phyloP scores from a whole-genome alignment of 805 yeast genomes.

The Jamesozyma lodderae region DNA sequence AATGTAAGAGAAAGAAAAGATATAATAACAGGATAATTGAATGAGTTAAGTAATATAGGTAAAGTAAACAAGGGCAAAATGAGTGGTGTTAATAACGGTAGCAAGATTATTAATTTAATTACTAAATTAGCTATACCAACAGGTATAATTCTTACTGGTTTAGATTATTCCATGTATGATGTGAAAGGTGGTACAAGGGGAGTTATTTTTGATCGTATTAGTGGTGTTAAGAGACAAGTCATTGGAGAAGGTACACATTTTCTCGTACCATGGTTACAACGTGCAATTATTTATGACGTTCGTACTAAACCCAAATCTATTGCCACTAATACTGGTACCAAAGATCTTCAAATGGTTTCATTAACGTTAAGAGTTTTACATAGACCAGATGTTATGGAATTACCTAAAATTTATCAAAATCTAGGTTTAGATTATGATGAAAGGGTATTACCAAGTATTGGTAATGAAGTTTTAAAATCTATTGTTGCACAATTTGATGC shows the following conservation, averaged over 20 bases:
- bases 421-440: conserved; percentile 93
- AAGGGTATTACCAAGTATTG: conserved; percentile 85
- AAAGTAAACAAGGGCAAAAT: not conserved
- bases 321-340: conserved; percentile 91
- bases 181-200: conserved; percentile 96
- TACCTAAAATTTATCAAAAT: conserved; percentile 83
- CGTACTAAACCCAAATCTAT: conserved; percentile 93
- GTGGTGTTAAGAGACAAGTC: conserved; percentile 82
- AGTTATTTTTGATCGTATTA: conserved; percentile 83
- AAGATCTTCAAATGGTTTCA: conserved; percentile 92
- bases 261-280: conserved; percentile 90
- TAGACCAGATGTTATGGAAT: conserved; percentile 77
- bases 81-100: conserved; percentile 1
- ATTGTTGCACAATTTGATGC: conserved; percentile 94
- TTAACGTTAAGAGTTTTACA: conserved; percentile 87
- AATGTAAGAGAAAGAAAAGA: not conserved
- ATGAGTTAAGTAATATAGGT: not conserved
- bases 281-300: conserved; percentile 82
- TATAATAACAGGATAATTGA: not conserved
- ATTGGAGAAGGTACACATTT: conserved; percentile 97
- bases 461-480: conserved; percentile 81
- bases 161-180: conserved; percentile 81
- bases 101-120: conserved; percentile 21
- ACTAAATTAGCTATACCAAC: conserved; percentile 55
- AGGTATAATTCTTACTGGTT: conserved; percentile 60